Base-by-base conservation (phyloP, 83 land plant species). In the Isoetes engelmannii region DNA sequence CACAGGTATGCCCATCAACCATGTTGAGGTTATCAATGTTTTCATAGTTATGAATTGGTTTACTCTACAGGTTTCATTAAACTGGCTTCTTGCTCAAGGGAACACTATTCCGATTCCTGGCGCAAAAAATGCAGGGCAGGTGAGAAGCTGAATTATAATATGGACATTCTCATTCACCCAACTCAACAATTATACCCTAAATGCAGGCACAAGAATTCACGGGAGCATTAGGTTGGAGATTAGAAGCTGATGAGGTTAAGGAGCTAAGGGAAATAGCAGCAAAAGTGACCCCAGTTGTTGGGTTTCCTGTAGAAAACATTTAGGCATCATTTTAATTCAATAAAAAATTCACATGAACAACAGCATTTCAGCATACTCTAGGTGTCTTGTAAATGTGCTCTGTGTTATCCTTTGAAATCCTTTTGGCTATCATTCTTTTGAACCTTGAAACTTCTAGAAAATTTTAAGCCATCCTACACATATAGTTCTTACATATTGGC, bases 71-170 rank as follows among this genome's bases (percentile, higher is more conserved):
- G 95, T 92, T 15, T 90, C 81, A 7, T 79, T 92, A 21, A 93
- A 93, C 72, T 93, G 98, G 98, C 58, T 93, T 51, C 77, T 87
- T 58, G 74, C 81, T 13, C 98, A 93, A 69, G 89, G 83, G 42
- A 93, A 93, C 73, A 89, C 87, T 8, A 69, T 93, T 51, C 98
- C 98, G 45, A 93, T 93, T 53, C 98, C 98, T 20, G 98, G 98
- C 69, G 98, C 98, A 17, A 89, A 87, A 77, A 80, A 77, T 69
- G 87, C 85, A 69, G 82, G 83, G 49, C 98, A 93, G 83, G 83
- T 80, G n/a, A n/a, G n/a, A n/a, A n/a, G n/a, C 19, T 54, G 20
- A n/a, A 19, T 47, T 71, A 9, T 48, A 28, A 45, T 44, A 63
- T 4, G 18, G 43, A 65, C 13, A 12, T 63, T 4, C 44, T 21